These are phyloP conservation scores for Dryas octopetala DNA, from an alignment of 306 rosid genomes.

Conservation along the genomic window DNA sequence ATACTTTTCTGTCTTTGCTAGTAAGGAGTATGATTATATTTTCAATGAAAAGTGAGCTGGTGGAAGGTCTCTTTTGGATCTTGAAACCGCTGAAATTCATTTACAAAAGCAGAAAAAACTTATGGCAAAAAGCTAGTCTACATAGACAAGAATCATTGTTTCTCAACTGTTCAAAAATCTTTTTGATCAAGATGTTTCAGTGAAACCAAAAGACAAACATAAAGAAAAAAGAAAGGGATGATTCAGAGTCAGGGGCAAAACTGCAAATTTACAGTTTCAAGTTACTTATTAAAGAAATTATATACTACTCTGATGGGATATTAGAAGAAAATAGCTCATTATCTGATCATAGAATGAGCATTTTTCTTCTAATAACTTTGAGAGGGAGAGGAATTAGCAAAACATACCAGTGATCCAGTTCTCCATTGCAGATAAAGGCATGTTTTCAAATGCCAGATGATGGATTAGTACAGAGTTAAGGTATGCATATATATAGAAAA, in stretches of 20 bases:
- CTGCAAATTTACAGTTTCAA: background rate
- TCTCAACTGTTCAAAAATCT: background rate
- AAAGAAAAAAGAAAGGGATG: no score
- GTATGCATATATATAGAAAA: background rate
- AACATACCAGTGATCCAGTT: background rate
- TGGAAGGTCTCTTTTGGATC: slow-evolving; percentile 8
- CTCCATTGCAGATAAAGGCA: background rate
- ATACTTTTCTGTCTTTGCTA: slow-evolving; percentile 12
- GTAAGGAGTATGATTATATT: background rate
- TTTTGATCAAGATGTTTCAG: background rate
- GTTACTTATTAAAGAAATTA: background rate
- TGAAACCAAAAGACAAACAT: background rate
- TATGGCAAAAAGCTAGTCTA: background rate
- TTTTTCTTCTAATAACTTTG: background rate
- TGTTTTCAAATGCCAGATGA: background rate
- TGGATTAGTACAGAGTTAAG: background rate
- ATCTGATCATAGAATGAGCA: background rate
- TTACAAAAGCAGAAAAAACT: background rate
- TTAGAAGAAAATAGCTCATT: background rate
- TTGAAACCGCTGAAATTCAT: background rate
- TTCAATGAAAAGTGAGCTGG: slow-evolving; percentile 10
- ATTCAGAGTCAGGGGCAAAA: background rate
- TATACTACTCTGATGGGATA: background rate
- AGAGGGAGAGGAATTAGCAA: background rate
- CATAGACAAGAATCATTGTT: background rate